phyloP scores from a whole-genome alignment of 345 rosid genomes.

The Arabis hirsuta region DNA sequence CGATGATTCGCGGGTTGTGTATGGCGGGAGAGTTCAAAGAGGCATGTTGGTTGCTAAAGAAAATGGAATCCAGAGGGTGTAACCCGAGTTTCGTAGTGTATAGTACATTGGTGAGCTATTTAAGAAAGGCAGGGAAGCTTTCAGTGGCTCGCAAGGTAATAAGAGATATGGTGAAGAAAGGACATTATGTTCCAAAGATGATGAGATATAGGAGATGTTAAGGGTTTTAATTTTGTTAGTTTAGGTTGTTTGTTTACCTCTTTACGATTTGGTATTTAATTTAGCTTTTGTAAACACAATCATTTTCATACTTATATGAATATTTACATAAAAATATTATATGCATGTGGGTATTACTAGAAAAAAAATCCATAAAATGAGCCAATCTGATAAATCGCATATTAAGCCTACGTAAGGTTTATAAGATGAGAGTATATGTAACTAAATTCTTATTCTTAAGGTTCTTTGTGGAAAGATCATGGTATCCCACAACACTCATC shows the following conservation, averaged over 20 bases:
- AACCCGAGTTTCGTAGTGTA: conserved; percentile 85
- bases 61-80: conserved; percentile 87
- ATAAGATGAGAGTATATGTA: too few species aligned
- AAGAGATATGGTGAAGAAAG: conserved; percentile 71
- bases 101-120: conserved; percentile 74
- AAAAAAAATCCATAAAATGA: too few species aligned
- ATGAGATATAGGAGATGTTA: conserved; percentile 54
- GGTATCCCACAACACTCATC: too few species aligned
- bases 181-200: conserved; percentile 62
- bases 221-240: neutral
- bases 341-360: too few species aligned
- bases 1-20: conserved; percentile 87
- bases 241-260: conserved; percentile 35
- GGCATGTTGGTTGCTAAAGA: conserved; percentile 73
- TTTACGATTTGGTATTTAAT: conserved; percentile 25
- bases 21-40: conserved; percentile 69
- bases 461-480: too few species aligned
- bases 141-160: conserved; percentile 71
- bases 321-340: too few species aligned
- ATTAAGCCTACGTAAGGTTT: too few species aligned
- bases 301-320: too few species aligned
- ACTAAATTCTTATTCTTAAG: too few species aligned
- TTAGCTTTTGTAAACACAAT: too few species aligned
- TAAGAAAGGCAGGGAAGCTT: conserved; percentile 76
- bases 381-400: too few species aligned